Evolutionary conservation across 2,329 filamentous ascomycete species (phyloP).

Genomic region (Ophiobolus disseminans): DNA sequence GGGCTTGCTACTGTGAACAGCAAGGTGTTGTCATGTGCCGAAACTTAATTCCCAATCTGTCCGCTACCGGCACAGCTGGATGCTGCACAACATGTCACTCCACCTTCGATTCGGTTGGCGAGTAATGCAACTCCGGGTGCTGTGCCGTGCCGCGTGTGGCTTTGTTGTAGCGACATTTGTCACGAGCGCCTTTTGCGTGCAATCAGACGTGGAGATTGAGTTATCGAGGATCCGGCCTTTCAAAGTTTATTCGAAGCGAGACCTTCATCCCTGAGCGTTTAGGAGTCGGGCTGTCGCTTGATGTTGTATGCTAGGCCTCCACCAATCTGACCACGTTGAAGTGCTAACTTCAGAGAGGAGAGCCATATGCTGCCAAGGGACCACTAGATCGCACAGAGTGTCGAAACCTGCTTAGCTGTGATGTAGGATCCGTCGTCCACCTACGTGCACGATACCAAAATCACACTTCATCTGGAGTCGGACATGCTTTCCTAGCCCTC

Average conservation of each 20-base stretch:
- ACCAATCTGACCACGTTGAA: too few relatives aligned
- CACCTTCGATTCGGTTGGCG: constrained; percentile 7
- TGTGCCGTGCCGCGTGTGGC: constrained; percentile 14
- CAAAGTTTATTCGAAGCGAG: neutral
- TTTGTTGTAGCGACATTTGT: constrained; percentile 8
- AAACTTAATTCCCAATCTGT: constrained; percentile 17
- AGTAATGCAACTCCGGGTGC: constrained; percentile 4
- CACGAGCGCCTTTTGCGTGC: neutral
- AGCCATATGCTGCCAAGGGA: too few relatives aligned
- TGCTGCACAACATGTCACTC: constrained; percentile 8
- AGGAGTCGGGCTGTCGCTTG: too few relatives aligned
- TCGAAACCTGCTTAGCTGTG: too few relatives aligned
- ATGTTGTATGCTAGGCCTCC: too few relatives aligned
- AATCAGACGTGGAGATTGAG: neutral
- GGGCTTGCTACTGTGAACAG: constrained; percentile 12
- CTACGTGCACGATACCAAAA: too few relatives aligned
- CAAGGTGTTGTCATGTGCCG: constrained; percentile 19
- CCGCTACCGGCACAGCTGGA: constrained; percentile 11
- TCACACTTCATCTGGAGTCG: too few relatives aligned
- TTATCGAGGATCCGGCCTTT: neutral
- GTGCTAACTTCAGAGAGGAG: too few relatives aligned
- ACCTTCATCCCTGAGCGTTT: too few relatives aligned
- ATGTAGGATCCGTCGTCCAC: too few relatives aligned
- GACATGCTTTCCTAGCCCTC: too few relatives aligned
- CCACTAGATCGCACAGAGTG: too few relatives aligned